phyloP scores from a whole-genome alignment of 164 flowering plant species.

The Magnolia kwangsiensis region DNA sequence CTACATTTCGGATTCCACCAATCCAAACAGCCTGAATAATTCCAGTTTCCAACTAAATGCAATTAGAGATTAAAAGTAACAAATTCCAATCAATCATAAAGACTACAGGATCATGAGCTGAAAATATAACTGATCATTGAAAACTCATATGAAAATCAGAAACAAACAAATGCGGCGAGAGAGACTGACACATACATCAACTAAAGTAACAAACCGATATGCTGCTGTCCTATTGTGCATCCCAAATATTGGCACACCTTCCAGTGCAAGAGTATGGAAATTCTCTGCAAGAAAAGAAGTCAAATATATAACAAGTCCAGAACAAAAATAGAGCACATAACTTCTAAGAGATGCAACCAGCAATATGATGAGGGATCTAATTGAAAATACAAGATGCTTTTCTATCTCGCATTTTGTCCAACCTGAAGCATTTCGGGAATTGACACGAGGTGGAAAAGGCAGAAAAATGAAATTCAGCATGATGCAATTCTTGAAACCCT shows the following conservation, averaged over 20 bases:
- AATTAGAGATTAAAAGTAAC: neutral
- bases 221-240: constrained; percentile 84
- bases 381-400: neutral
- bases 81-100: neutral
- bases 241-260: constrained; percentile 84
- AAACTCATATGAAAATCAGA: neutral
- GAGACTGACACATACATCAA: constrained; percentile 62
- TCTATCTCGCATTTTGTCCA: no score
- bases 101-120: neutral
- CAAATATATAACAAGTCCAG: no score
- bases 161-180: neutral
- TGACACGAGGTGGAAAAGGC: no score
- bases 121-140: neutral
- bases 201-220: constrained; percentile 91
- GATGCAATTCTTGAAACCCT: no score
- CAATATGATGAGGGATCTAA: neutral
- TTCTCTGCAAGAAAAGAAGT: constrained; percentile 44
- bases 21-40: no score
- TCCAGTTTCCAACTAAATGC: neutral
- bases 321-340: neutral
- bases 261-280: constrained; percentile 87
- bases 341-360: neutral
- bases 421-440: no score
- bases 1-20: no score
- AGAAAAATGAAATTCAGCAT: no score